These are phyloP conservation scores for Macadamia integrifolia DNA, from an alignment of 164 flowering plant species.

Conservation along the genomic window DNA sequence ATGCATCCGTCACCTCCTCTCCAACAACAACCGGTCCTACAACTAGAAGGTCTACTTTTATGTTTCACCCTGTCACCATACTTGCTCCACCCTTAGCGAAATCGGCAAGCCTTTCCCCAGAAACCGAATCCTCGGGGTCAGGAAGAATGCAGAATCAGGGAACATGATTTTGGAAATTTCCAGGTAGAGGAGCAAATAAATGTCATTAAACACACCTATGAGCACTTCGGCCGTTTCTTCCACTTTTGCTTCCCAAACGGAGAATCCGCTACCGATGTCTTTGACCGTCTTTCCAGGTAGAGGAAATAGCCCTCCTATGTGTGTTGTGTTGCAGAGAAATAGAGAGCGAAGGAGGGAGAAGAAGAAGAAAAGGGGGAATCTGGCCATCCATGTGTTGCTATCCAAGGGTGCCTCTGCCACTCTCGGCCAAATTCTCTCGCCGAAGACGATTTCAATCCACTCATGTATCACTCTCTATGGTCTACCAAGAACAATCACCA, in stretches of 20 bases:
- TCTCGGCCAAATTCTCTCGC: too few relatives aligned
- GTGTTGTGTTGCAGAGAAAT: too few relatives aligned
- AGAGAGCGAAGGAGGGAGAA: too few relatives aligned
- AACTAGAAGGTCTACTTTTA: conserved; percentile 77
- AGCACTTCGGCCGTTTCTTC: conserved; percentile 81
- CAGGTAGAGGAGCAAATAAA: conserved; percentile 84
- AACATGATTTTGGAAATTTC: conserved; percentile 95
- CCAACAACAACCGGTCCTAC: conserved; percentile 13
- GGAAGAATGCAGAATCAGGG: conserved; percentile 91
- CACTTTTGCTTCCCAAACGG: conserved; percentile 88
- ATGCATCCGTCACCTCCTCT: conserved; percentile 31
- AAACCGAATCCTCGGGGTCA: conserved; percentile 63
- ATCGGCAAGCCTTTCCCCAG: conserved; percentile 61
- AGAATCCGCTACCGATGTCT: conserved; percentile 97
- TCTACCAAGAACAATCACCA: too few relatives aligned
- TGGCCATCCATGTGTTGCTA: too few relatives aligned
- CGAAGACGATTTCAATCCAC: too few relatives aligned
- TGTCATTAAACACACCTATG: conserved; percentile 57
- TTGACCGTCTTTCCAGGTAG: conserved; percentile 75
- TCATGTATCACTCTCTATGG: too few relatives aligned
- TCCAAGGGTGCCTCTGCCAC: too few relatives aligned
- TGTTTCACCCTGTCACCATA: conserved; percentile 82
- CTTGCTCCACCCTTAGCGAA: conserved; percentile 74
- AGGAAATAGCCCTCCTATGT: too few relatives aligned
- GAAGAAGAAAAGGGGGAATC: too few relatives aligned